Conservation (phyloP, 129 eudicot species). For the Heracleum sosnowskyi region DNA sequence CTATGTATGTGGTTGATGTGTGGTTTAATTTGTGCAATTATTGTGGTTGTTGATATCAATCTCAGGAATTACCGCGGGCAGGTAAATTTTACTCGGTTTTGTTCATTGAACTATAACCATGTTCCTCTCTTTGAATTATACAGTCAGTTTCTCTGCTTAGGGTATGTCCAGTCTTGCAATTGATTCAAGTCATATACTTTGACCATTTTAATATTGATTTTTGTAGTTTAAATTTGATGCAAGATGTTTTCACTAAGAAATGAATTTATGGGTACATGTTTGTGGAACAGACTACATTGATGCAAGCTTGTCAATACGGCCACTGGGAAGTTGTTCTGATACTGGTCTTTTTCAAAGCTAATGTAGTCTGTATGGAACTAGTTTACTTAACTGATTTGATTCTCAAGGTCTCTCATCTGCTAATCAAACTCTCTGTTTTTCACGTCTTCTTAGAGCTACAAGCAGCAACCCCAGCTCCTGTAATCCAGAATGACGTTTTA, state of each 20-base stretch:
- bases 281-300: slow-evolving; percentile 78
- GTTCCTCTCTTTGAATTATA: background rate
- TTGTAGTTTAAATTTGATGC: background rate
- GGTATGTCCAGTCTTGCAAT: background rate
- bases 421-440: too few species aligned
- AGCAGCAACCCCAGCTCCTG: slow-evolving; percentile 85
- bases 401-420: too few species aligned
- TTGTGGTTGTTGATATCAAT: slow-evolving; percentile 92
- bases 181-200: background rate
- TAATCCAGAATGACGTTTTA: slow-evolving; percentile 45
- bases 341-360: slow-evolving; percentile 76
- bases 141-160: background rate
- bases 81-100: slow-evolving; percentile 26
- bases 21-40: too few species aligned
- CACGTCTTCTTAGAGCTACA: slow-evolving; percentile 52
- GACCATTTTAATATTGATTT: background rate
- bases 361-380: too few species aligned
- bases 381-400: too few species aligned
- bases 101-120: background rate
- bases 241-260: background rate
- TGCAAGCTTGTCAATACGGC: slow-evolving; percentile 99
- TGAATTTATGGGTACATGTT: slow-evolving; percentile 8
- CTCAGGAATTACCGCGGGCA: slow-evolving; percentile 94
- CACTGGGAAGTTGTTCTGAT: slow-evolving; percentile 98
- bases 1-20: too few species aligned